phyloP scores from a whole-genome alignment of 1,284 basidiomycete genomes.

The Austroboletus novae-zelandiae region DNA sequence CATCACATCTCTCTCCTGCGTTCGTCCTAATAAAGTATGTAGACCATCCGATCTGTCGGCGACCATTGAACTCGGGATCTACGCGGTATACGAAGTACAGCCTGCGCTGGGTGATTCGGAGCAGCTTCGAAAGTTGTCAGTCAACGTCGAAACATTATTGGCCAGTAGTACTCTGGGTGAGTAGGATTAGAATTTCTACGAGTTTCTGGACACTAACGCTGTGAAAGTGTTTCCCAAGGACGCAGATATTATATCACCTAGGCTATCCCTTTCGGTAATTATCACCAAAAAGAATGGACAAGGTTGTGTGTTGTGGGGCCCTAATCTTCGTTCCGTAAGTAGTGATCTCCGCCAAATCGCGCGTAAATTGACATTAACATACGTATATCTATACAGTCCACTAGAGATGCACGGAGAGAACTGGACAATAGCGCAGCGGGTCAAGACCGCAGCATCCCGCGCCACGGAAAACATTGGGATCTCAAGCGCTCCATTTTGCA shows the following conservation, averaged over 20 bases:
- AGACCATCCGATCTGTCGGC: neutral
- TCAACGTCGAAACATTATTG: neutral
- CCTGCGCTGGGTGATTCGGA: neutral
- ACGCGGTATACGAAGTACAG: neutral
- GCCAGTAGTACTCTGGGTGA: neutral
- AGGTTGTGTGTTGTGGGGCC: too few relatives aligned
- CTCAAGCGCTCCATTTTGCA: too few relatives aligned
- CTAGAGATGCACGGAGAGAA: too few relatives aligned
- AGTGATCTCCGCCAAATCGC: too few relatives aligned
- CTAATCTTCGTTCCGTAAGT: too few relatives aligned
- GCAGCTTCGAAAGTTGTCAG: neutral
- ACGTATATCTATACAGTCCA: too few relatives aligned
- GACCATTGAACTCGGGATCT: neutral
- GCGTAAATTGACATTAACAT: neutral
- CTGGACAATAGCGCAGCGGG: too few relatives aligned
- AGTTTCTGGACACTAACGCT: neutral
- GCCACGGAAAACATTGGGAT: too few relatives aligned
- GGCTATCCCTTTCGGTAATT: neutral
- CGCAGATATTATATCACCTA: neutral
- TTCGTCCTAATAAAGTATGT: neutral
- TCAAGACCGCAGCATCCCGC: too few relatives aligned
- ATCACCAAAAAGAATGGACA: too few relatives aligned
- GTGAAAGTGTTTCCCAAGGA: neutral
- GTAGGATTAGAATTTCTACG: neutral
- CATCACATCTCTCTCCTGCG: neutral